Evolutionary conservation across 2,329 filamentous ascomycete genomes (phyloP), one percentile per base, ranked within the genome.

Genomic region (Pseudogymnoascus pannorum): DNA sequence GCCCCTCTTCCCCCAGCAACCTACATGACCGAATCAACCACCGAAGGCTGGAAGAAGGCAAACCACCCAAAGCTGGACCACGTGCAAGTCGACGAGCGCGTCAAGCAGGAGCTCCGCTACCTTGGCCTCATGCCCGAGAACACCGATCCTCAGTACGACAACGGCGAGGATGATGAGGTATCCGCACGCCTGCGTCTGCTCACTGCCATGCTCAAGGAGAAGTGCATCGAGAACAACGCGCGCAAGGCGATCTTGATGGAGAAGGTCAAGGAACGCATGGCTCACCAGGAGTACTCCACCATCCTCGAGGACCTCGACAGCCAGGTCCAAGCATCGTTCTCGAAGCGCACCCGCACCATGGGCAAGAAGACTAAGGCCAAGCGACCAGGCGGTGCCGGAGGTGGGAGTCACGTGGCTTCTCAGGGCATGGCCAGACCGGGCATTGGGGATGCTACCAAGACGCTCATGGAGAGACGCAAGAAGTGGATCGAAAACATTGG

Each of bases 291-390:
- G 73, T 99, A 96, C 78, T 89, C 88, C 73, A 97, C 92, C 61
- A 99, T 99, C 68, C 87, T 95, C 58, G 94, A 99, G 72, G 94
- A 99, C 73, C 86, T 99, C 20, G 94, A 99, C 78, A 86, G 87
- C 42, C 94, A 97, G 72, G 92, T 97, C 42, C 92, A 97, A 71
- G 88, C 91, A 59, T 93, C 94, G 3, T 99, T 97, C 71, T 86
- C 96, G 48, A 99, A 99, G 77, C 89, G 94, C 22, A 97, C 93
- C 26, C 87, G 94, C 54, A 96, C 91, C 0, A 88, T 97, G 76
- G 91, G 92, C 73, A 95, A 97, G 78, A 91, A 86, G 74, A 95
- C 95, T 75, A 96, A 96, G 77, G 87, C 92, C 62, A 93, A 95
- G 72, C 79, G 87, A 4, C 87, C 86, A 1, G 89, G 89, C 48